Evolutionary conservation across 2,329 filamentous ascomycete species (phyloP), one percentile per base, ranked within the genome.

Genomic region (Claviceps paspali): DNA sequence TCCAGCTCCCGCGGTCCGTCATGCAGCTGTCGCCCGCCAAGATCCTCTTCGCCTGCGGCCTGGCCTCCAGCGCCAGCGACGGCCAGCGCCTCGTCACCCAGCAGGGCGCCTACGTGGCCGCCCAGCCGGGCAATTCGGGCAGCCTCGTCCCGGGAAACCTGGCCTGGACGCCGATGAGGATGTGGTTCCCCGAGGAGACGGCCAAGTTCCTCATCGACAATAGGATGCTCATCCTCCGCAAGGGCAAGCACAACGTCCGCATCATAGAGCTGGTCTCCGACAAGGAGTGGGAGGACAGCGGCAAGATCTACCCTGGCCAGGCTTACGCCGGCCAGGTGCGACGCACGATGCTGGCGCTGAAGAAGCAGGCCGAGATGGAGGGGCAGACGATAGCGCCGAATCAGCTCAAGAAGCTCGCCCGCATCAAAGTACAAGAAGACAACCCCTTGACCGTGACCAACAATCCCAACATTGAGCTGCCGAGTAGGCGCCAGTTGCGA

Each of bases 241-340:
- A 67, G 49, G 74, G 74, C 45, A 78, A 76, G 59, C 68, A 76
- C 55, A 74, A 77, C 43, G 54, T 79, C 32, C 68, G 73, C 32
- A 65, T 78, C 44, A 62, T 79, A 36, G 62, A 77, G 54, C 61
- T 79, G 43, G 59, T 79, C 22, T 59, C 56, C 42, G 70, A 79
- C 48, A 60, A 70, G 33, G 65, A 66, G 41, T 77, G 68, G 63
- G 48, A 54, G 29, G 49, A 45, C 4, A 65, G 60, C 39, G 71
- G 71, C 21, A 40, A 59, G 43, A 56, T 55, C 14, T 76, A 76
- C 51, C 64, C 67, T 1, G 73, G 73, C 31, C 59, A 73, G 55
- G 61, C 66, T 1, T 59, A 49, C 46, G 69, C 62, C 6, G 72
- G 72, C 35, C 45, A 52, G 19, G 48, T 71, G 14, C 63, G 72